Conservation (phyloP, 2,329 filamentous ascomycete genomes). For the Neospermospora avenae region DNA sequence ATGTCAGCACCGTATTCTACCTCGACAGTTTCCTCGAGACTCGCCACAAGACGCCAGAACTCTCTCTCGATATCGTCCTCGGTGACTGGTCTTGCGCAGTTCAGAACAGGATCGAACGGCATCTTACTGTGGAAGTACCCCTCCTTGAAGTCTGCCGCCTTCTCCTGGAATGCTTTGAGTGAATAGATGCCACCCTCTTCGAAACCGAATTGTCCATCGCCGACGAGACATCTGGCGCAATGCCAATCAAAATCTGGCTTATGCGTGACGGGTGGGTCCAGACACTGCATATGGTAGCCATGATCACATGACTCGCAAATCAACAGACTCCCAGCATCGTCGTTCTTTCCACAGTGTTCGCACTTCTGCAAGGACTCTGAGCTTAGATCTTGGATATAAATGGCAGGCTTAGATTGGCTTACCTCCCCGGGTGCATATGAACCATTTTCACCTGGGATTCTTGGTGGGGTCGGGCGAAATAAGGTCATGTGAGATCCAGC, state of each 20-base stretch:
- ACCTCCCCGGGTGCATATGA: slow-evolving; percentile 48
- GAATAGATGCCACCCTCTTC: slow-evolving; percentile 97
- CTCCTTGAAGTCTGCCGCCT: slow-evolving; percentile 92
- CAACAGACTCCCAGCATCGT: slow-evolving; percentile 67
- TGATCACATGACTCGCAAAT: slow-evolving; percentile 90
- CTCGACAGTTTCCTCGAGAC: slow-evolving; percentile 91
- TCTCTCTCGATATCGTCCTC: slow-evolving; percentile 96
- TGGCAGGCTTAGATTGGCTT: slow-evolving; percentile 53
- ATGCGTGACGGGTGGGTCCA: slow-evolving; percentile 78
- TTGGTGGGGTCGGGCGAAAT: slow-evolving; percentile 76
- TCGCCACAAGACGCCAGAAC: slow-evolving; percentile 94
- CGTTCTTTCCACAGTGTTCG: slow-evolving; percentile 78
- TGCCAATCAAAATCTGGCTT: slow-evolving; percentile 91
- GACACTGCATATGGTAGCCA: slow-evolving; percentile 80
- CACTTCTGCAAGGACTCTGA: slow-evolving; percentile 59
- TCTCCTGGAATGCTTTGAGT: slow-evolving; percentile 91
- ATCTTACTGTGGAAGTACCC: slow-evolving; percentile 89
- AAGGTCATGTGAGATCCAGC: slow-evolving; percentile 96
- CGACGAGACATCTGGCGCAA: slow-evolving; percentile 90
- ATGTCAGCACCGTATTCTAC: slow-evolving; percentile 98
- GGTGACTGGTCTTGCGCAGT: slow-evolving; percentile 75
- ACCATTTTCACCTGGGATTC: slow-evolving; percentile 50
- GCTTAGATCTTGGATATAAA: slow-evolving; percentile 14
- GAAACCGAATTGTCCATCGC: slow-evolving; percentile 94
- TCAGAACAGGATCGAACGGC: slow-evolving; percentile 80